Evolutionary conservation across 2,329 filamentous ascomycete genomes (phyloP).

Genomic region (Colletotrichum sp.): DNA sequence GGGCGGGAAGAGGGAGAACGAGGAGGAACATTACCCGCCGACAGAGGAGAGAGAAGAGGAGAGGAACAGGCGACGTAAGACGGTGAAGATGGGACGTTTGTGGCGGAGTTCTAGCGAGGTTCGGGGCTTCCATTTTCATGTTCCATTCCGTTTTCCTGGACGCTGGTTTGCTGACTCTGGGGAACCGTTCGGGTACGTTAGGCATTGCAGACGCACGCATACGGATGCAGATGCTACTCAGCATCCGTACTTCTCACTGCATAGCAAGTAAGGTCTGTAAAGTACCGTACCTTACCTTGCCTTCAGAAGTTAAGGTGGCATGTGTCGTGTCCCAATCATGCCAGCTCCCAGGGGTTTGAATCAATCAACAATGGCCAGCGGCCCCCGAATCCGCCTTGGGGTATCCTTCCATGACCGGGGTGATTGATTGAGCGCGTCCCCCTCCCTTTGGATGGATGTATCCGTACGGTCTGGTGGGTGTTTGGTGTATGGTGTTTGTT

Average conservation of each 20-base stretch:
- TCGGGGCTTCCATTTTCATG: not conserved
- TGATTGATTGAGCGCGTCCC: not conserved
- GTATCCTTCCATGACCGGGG: not conserved
- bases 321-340: not conserved
- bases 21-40: not conserved
- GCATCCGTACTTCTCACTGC: not conserved
- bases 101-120: not conserved
- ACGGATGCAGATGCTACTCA: not conserved
- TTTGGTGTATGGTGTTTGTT: not conserved
- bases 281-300: not conserved
- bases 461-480: not conserved
- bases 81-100: not conserved
- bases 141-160: not conserved
- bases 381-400: not conserved
- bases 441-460: not conserved
- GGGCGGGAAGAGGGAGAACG: not conserved
- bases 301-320: not conserved
- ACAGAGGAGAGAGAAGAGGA: not conserved
- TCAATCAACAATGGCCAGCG: not conserved
- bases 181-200: not conserved
- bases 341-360: constrained; percentile 3
- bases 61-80: not conserved
- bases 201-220: not conserved
- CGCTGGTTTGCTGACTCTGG: not conserved
- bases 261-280: not conserved